Conservation (phyloP, 306 rosid genomes). For the Corylus heterophylla region DNA sequence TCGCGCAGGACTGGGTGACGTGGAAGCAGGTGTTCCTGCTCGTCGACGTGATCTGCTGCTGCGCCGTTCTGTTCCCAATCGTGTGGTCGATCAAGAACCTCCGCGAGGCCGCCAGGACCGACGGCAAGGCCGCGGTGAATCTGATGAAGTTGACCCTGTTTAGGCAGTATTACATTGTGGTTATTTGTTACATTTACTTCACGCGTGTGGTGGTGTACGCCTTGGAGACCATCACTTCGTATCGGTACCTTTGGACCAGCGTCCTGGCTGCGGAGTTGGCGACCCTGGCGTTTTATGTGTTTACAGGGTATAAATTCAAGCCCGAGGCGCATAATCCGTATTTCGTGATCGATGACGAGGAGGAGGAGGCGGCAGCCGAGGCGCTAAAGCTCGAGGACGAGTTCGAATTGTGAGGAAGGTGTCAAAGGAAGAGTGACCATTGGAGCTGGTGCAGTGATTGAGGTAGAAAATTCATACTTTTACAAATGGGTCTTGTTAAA, state of each 20-base stretch:
- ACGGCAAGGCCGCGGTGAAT: slow-evolving; percentile 94
- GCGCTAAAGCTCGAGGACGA: slow-evolving; percentile 93
- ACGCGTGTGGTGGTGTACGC: slow-evolving; percentile 95
- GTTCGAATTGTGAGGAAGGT: slow-evolving; percentile 67
- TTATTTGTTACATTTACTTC: slow-evolving; percentile 91
- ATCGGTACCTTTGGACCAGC: slow-evolving; percentile 91
- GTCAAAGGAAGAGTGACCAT: slow-evolving; percentile 14
- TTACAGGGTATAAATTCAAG: slow-evolving; percentile 87
- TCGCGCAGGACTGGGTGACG: slow-evolving; percentile 72
- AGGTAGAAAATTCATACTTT: slow-evolving; percentile 46
- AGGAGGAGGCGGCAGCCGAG: slow-evolving; percentile 96
- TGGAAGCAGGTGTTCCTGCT: slow-evolving; percentile 92
- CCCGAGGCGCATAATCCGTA: slow-evolving; percentile 94
- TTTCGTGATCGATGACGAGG: slow-evolving; percentile 89
- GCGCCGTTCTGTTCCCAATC: slow-evolving; percentile 90
- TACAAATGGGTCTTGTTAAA: slow-evolving; percentile 30
- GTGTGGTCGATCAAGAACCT: slow-evolving; percentile 97
- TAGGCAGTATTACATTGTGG: slow-evolving; percentile 88
- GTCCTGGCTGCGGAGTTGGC: slow-evolving; percentile 89
- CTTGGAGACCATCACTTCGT: slow-evolving; percentile 82
- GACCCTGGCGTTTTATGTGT: slow-evolving; percentile 75
- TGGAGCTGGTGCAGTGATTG: slow-evolving; percentile 34
- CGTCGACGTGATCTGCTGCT: slow-evolving; percentile 90
- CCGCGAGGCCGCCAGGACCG: slow-evolving; percentile 89
- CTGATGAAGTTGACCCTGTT: slow-evolving; percentile 89